Conservation (phyloP, 2,329 filamentous ascomycete genomes). For the Fusarium sp. region DNA sequence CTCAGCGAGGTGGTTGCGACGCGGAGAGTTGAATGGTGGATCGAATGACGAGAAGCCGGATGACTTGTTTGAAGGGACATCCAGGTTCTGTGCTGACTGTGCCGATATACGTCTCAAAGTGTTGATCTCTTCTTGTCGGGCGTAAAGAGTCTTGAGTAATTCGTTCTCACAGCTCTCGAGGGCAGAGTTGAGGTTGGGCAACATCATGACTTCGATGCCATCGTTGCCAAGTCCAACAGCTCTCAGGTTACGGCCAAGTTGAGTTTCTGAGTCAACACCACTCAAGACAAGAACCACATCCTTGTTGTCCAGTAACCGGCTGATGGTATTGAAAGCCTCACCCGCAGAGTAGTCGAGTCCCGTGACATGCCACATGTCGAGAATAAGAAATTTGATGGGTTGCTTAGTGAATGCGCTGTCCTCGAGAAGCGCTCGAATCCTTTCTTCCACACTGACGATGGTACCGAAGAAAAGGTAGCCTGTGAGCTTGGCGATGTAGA, state of each 20-base stretch:
- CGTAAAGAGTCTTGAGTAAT: constrained; percentile 83
- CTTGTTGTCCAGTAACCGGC: constrained; percentile 81
- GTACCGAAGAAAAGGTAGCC: constrained; percentile 99
- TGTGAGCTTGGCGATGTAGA: constrained; percentile 89
- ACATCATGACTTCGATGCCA: constrained; percentile 79
- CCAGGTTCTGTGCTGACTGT: constrained; percentile 57
- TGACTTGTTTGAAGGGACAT: constrained; percentile 57
- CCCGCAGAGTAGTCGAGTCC: constrained; percentile 96
- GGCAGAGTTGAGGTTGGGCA: constrained; percentile 91
- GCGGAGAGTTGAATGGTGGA: constrained; percentile 77
- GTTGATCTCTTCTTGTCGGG: constrained; percentile 71
- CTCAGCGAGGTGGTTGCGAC: constrained; percentile 79
- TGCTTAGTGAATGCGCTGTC: constrained; percentile 81
- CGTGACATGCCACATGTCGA: constrained; percentile 90
- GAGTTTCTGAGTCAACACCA: constrained; percentile 79
- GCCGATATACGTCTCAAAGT: constrained; percentile 57
- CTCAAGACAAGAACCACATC: constrained; percentile 85
- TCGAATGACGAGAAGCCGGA: constrained; percentile 52
- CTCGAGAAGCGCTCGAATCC: constrained; percentile 83
- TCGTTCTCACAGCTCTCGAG: constrained; percentile 96
- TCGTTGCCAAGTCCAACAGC: constrained; percentile 85
- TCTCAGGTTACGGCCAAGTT: constrained; percentile 80
- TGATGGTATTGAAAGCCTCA: constrained; percentile 93
- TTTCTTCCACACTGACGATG: constrained; percentile 93
- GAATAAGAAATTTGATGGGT: constrained; percentile 88